A percentile compares a stretch with the other conserved stretches of the same genome.
Evolutionary conservation across 768 basidiomycete genomes (phyloP).

Genomic region (Suillus variegatus): DNA sequence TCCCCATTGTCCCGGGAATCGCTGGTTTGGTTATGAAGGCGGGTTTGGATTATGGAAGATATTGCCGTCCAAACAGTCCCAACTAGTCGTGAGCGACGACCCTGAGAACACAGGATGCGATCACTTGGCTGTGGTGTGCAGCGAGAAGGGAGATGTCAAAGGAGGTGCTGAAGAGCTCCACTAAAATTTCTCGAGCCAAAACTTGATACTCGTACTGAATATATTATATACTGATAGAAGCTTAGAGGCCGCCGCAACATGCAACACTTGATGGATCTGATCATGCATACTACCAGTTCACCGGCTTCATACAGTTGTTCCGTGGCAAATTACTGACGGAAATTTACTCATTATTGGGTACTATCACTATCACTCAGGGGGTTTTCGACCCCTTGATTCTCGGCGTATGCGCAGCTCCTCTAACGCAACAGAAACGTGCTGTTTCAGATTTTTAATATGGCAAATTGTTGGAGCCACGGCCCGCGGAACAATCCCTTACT

Average conservation of each 20-base stretch:
- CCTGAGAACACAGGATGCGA: background rate
- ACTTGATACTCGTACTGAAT: background rate
- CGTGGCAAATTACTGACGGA: background rate
- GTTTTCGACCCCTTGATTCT: no score
- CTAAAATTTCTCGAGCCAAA: background rate
- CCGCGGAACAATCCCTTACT: background rate
- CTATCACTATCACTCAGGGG: background rate
- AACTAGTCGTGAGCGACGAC: background rate
- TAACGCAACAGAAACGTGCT: background rate
- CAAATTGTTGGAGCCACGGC: background rate
- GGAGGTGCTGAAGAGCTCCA: background rate
- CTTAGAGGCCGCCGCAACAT: background rate
- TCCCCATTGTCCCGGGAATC: conserved; percentile 33
- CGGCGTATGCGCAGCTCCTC: background rate
- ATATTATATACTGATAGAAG: background rate
- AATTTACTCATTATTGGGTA: background rate
- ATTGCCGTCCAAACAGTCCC: background rate
- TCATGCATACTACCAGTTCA: background rate
- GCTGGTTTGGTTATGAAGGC: conserved; percentile 66
- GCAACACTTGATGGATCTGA: background rate
- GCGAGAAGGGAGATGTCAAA: background rate
- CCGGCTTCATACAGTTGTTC: background rate
- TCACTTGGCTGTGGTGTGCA: background rate
- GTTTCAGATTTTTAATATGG: background rate
- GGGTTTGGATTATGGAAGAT: conserved; percentile 32